Conservation (phyloP, 192 early-diverging fungal genomes). For the Backusella mclennaniae region DNA sequence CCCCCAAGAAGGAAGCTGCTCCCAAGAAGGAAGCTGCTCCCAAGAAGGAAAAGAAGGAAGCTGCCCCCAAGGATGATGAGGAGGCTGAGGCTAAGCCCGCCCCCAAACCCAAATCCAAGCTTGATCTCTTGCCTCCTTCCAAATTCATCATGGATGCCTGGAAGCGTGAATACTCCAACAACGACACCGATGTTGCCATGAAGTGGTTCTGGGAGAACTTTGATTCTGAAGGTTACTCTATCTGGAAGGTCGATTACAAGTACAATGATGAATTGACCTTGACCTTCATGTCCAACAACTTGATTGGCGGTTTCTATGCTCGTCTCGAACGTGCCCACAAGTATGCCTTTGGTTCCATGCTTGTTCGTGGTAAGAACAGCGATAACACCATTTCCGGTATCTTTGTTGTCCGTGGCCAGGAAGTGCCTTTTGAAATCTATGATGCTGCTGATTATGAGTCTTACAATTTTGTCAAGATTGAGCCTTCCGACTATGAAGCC, state of each 20-base stretch:
- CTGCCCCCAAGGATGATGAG: constrained; percentile 46
- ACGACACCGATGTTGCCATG: constrained; percentile 84
- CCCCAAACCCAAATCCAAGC: constrained; percentile 89
- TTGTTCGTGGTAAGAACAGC: constrained; percentile 81
- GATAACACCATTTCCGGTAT: constrained; percentile 90
- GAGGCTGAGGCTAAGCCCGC: constrained; percentile 60
- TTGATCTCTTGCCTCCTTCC: constrained; percentile 84
- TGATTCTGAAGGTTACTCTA: constrained; percentile 85
- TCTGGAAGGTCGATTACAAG: constrained; percentile 94
- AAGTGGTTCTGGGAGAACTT: constrained; percentile 95
- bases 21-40: constrained; percentile 38
- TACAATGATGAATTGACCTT: constrained; percentile 91
- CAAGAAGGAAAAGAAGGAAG: constrained; percentile 50
- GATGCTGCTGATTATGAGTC: constrained; percentile 90
- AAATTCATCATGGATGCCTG: constrained; percentile 85
- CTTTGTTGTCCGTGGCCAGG: constrained; percentile 90
- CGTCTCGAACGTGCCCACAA: constrained; percentile 91
- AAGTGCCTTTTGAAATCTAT: constrained; percentile 68
- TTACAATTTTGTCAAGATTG: constrained; percentile 78
- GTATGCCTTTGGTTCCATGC: constrained; percentile 89
- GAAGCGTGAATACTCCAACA: constrained; percentile 98
- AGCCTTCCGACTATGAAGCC: constrained; percentile 58
- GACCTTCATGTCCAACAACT: constrained; percentile 92
- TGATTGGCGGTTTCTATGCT: constrained; percentile 91
- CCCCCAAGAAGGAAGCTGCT: constrained; percentile 48